Conservation (phyloP, 768 basidiomycete genomes). For the Cystobasidium tubakii region DNA sequence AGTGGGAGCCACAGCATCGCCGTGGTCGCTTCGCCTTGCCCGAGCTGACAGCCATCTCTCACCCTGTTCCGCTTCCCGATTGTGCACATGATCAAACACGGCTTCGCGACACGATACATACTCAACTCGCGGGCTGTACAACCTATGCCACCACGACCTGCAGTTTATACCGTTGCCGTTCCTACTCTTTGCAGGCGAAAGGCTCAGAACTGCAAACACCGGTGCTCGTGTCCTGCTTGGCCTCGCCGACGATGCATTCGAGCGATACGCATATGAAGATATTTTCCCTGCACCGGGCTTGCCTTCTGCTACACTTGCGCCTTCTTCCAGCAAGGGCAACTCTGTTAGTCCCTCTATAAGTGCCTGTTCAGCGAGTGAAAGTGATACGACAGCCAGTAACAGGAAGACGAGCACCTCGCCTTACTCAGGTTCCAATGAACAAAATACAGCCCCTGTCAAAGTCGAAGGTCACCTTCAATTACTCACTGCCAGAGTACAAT, state of each 20-base stretch:
- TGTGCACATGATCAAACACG: not conserved
- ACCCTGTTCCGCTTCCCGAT: not conserved
- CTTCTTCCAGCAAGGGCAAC: not conserved
- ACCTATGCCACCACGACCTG: not conserved
- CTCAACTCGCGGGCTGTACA: too few species aligned
- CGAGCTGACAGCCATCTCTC: too few species aligned
- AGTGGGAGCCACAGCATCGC: not conserved
- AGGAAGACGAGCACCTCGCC: not conserved
- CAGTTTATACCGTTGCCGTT: conserved; percentile 19
- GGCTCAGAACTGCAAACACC: conserved; percentile 4
- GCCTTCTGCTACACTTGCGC: not conserved
- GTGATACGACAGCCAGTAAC: not conserved
- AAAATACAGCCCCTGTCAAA: not conserved
- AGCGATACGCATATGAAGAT: conserved; percentile 16
- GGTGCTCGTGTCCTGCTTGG: conserved; percentile 18
- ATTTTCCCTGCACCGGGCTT: not conserved
- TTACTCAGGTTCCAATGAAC: not conserved
- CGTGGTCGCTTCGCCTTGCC: too few species aligned
- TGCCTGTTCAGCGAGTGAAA: not conserved
- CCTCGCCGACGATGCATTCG: not conserved
- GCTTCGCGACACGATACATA: too few species aligned
- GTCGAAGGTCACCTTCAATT: conserved; percentile 10
- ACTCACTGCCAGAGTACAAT: conserved; percentile 18
- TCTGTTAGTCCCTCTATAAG: not conserved
- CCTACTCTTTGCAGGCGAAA: not conserved